Conservation (phyloP, 345 rosid species). For the Salix brachista region DNA sequence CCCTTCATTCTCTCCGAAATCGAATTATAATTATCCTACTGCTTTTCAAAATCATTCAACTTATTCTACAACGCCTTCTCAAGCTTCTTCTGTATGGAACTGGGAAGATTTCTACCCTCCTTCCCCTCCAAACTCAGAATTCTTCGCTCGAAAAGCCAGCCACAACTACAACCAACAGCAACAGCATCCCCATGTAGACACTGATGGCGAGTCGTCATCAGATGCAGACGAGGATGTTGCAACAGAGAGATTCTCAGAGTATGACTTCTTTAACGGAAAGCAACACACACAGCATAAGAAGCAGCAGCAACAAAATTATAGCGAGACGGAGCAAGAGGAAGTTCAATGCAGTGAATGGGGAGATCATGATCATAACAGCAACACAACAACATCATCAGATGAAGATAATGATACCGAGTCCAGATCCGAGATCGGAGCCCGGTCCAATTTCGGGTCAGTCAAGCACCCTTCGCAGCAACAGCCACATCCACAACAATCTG, state of each 20-base stretch:
- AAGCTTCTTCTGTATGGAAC: slow-evolving; percentile 90
- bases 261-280: slow-evolving; percentile 42
- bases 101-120: slow-evolving; percentile 98
- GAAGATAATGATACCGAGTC: slow-evolving; percentile 45
- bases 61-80: slow-evolving; percentile 76
- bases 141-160: slow-evolving; percentile 47
- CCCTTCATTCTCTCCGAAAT: slow-evolving; percentile 57
- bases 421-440: slow-evolving; percentile 67
- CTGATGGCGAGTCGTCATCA: slow-evolving; percentile 12
- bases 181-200: slow-evolving; percentile 22
- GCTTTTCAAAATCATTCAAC: slow-evolving; percentile 66
- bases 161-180: slow-evolving; percentile 19
- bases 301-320: slow-evolving; percentile 5
- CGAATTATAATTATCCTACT: slow-evolving; percentile 45
- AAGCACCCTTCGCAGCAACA: slow-evolving; percentile 17
- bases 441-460: slow-evolving; percentile 49
- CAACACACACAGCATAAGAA: not conserved
- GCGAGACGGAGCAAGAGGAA: slow-evolving; percentile 80
- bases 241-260: slow-evolving; percentile 54
- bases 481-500: slow-evolving; percentile 7
- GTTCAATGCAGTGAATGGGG: slow-evolving; percentile 98
- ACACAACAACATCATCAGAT: slow-evolving; percentile 47
- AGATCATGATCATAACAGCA: slow-evolving; percentile 58
- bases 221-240: slow-evolving; percentile 16
- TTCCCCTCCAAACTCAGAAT: slow-evolving; percentile 91